Base-by-base conservation (phyloP, 2,329 filamentous ascomycete genomes). In the Pestalotiopsis fici region DNA sequence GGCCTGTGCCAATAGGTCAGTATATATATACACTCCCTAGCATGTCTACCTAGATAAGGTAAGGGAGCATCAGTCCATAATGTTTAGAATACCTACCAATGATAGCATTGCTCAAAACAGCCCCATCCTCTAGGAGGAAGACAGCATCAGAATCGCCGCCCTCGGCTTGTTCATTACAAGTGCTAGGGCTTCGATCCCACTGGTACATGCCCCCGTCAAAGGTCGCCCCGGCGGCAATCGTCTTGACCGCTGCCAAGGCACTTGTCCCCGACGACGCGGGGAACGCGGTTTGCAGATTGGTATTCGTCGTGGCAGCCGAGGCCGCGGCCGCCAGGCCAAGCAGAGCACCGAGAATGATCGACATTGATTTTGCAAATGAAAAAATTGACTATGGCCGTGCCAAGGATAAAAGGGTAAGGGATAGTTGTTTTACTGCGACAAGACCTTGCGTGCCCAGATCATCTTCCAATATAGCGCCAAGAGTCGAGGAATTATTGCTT, bases 201-300 rank as follows among this genome's bases (percentile, higher is more conserved):
- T 74, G 71, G 28, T 66, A 37, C 82, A 85, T 83, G 18, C 78
- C 80, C 59, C 84, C 84, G 71, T 87, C 84, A 70, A 85, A 84
- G 39, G 71, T 76, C 54, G 76, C 76, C 25, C 79, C 80, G 11
- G 82, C 81, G 1, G 80, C 77, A 67, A 85, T 80, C 25, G 82
- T 82, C 71, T 81, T 76, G 7, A 75, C 80, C 13, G 81, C 81
- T n/a, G 75, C 68, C 31, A 84, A 76, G 64, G 74, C 76, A 7
- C 78, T 81, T 27, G 79, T 82, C 23, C 79, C 79, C 23, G 81
- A 78, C 13, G 82, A 77, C 0, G 74, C 74, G 31, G 82, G 82
- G 65, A 84, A 75, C 18, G 65, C 60, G 23, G 71, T 73, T 37
- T 73, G 72, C 28, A 74, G 66, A 62, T 73, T 70, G n/a, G 72